Base-by-base conservation (phyloP, 2,329 filamentous ascomycete genomes). In the Xylariaceae sp. region DNA sequence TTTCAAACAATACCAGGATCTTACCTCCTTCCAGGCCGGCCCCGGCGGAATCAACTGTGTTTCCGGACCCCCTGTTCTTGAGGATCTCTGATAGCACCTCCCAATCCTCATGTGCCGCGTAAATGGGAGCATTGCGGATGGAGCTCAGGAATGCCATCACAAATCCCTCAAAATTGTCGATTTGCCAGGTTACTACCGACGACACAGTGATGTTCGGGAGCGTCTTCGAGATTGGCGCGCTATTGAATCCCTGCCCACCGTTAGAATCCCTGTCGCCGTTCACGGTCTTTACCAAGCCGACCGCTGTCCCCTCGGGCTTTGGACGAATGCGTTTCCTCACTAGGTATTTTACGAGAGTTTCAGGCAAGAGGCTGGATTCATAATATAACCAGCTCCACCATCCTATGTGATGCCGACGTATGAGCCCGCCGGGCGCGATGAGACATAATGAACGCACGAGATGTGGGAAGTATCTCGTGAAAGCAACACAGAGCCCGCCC, bases 401-500 rank as follows among this genome's bases (percentile, higher is more conserved):
- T 54, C 79, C 78, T 53, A 89, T 77, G 63, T 87, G 83, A 13
- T 74, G 72, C 4, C 73, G 70, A n/a, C 87, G 79, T 46, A 92
- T 76, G 12, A 92, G 72, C 0, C 89, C 89, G 2, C 81, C 76
- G 0, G 86, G 84, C 0, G 86, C 86, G 37, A 92, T 70, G 16
- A 92, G 76, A 4, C 84, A 75, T 15, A 91, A 72, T 4, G 80
- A 83, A 6, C 77, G 76, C 12, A 92, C 72, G 39, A 87, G 72
- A 36, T 80, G 70, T 0, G 87, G 82, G 64, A 89, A 88, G 65
- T 83, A 83, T 1, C 80, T 78, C 1, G 87, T 80, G 65, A 94
- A 92, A 18, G 83, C 77, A 9, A 83, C 84, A 1, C 81, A 79
- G 39, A 95, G 80, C 13, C 86, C 87, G 34, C 89, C 90, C 43